A percentile compares a stretch with the other conserved stretches of the same genome.
Evolutionary conservation across 148 eudicot species (phyloP).

Genomic region (Fagopyrum esculentum): DNA sequence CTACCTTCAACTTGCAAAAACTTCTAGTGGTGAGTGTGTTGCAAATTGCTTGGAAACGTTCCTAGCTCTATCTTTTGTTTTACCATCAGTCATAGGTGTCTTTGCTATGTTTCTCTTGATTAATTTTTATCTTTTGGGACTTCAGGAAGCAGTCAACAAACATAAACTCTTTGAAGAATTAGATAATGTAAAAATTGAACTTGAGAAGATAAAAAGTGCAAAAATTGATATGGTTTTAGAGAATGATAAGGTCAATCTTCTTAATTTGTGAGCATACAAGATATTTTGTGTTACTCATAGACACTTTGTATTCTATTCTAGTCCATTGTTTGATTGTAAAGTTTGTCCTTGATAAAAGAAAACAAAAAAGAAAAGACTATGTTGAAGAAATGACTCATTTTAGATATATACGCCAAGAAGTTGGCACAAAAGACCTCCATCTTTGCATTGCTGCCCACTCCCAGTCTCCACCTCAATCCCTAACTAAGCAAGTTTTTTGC

Average conservation of each 20-base stretch:
- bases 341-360: background rate
- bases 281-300: background rate
- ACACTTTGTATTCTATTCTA: background rate
- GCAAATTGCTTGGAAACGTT: no score
- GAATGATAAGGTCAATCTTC: slow-evolving; percentile 42
- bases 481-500: no score
- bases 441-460: no score
- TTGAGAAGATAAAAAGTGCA: slow-evolving; percentile 29
- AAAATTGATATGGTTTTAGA: slow-evolving; percentile 42
- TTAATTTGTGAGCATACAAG: background rate
- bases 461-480: no score
- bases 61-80: background rate
- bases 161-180: slow-evolving; percentile 25
- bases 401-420: background rate
- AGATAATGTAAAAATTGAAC: slow-evolving; percentile 45
- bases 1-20: no score
- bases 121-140: slow-evolving; percentile 2
- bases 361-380: background rate
- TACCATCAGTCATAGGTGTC: background rate
- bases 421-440: background rate
- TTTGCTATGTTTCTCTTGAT: background rate
- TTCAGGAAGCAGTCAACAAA: slow-evolving; percentile 24
- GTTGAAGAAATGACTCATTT: background rate
- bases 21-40: no score
- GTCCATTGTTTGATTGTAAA: background rate